A percentile compares a stretch with the other conserved stretches of the same genome.
Evolutionary conservation across 441 rosid species (phyloP).

Genomic region (Geranium incanum): DNA sequence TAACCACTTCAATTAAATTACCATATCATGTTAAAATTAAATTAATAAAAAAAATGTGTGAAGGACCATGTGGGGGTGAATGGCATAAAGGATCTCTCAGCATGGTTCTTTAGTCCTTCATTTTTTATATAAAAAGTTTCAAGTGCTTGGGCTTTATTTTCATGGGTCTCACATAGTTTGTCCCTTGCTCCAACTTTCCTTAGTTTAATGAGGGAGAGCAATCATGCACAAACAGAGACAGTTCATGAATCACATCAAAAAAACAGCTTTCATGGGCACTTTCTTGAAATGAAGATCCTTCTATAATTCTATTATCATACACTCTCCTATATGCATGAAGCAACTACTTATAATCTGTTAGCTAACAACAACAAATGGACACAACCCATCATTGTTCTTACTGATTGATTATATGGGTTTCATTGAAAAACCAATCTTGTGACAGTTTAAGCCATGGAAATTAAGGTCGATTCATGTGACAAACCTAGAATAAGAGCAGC

Average conservation of each 20-base stretch:
- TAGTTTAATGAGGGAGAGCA: neutral
- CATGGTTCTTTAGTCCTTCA: neutral
- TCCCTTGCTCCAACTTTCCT: neutral
- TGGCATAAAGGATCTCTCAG: neutral
- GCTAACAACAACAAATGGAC: neutral
- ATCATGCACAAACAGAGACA: neutral
- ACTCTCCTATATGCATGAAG: neutral
- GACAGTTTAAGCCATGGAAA: neutral
- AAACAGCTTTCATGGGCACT: neutral
- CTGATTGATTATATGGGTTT: neutral
- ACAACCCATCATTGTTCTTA: neutral
- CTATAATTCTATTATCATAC: neutral
- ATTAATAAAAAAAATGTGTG: neutral
- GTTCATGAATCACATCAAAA: neutral
- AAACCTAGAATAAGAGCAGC: slow-evolving; percentile 51
- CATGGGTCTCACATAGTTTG: slow-evolving; percentile 1
- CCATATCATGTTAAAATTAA: neutral
- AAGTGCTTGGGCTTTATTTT: neutral
- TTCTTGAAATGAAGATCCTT: neutral
- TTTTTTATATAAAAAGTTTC: neutral
- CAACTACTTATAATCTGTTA: neutral
- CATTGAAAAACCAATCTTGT: neutral
- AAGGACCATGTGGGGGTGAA: neutral
- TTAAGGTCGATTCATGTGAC: neutral
- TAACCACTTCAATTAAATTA: neutral